Conservation (phyloP, 139 green algal species). For the Chlorella sp. region DNA sequence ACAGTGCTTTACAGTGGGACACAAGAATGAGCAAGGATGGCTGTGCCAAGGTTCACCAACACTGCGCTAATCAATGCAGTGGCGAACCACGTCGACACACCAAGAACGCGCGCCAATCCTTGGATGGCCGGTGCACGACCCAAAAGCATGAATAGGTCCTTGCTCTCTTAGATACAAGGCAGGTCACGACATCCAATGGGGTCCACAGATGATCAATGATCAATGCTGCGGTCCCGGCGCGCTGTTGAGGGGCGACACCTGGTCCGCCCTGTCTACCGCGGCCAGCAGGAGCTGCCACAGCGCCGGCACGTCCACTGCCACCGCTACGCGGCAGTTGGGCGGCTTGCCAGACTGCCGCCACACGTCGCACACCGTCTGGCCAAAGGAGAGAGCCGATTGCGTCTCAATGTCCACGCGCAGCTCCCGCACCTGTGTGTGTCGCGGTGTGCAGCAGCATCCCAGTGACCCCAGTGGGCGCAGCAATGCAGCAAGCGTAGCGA, state of each 20-base stretch:
- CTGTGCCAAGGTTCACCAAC: too few species aligned
- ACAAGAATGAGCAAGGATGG: too few species aligned
- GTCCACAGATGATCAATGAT: too few species aligned
- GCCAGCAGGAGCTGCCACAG: constrained; percentile 59
- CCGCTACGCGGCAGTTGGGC: constrained; percentile 63
- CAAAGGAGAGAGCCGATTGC: constrained; percentile 38
- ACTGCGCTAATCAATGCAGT: too few species aligned
- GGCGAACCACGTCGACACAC: too few species aligned
- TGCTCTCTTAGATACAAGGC: too few species aligned
- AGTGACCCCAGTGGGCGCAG: not conserved
- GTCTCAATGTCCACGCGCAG: constrained; percentile 83
- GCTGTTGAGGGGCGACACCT: constrained; percentile 46
- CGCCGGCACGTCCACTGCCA: constrained; percentile 36
- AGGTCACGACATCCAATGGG: too few species aligned
- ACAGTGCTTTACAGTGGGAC: too few species aligned
- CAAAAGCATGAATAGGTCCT: too few species aligned
- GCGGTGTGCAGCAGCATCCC: not conserved
- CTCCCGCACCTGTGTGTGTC: constrained; percentile 19
- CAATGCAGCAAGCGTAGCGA: not conserved
- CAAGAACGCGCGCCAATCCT: too few species aligned
- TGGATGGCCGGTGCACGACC: too few species aligned
- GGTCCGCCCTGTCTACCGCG: constrained; percentile 38
- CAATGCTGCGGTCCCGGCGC: too few species aligned
- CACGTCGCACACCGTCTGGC: constrained; percentile 84
- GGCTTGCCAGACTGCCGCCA: constrained; percentile 45